Conservation (phyloP, 768 basidiomycete species). For the Cystofilobasidium ferigula region DNA sequence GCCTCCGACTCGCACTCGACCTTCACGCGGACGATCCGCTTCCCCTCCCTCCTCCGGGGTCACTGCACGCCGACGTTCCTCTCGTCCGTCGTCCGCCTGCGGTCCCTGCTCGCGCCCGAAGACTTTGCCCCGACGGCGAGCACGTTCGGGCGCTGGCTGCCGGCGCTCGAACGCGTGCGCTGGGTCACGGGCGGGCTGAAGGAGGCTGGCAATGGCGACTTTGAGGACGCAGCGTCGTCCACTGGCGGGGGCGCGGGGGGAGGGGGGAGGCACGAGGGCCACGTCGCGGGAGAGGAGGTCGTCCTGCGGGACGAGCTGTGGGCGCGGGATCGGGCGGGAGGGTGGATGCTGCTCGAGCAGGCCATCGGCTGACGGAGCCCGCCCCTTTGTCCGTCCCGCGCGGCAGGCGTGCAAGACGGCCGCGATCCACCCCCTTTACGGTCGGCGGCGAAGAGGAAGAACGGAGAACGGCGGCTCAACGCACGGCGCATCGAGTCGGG, state of each 20-base stretch:
- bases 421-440: no score
- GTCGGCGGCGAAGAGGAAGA: no score
- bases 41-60: neutral
- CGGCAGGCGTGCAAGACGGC: no score
- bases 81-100: neutral
- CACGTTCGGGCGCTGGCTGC: neutral
- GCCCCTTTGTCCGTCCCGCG: no score
- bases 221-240: no score
- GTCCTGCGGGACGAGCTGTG: conserved; percentile 1
- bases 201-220: neutral
- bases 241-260: neutral
- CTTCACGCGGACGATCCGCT: conserved; percentile 3
- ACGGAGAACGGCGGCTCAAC: no score
- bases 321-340: neutral
- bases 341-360: neutral
- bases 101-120: neutral
- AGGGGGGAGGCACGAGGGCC: neutral
- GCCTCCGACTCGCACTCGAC: conserved; percentile 5
- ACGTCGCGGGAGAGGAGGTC: neutral
- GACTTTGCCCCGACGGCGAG: neutral
- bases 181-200: neutral
- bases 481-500: no score
- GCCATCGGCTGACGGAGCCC: no score
- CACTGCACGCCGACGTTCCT: conserved; percentile 4
- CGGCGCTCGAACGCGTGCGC: neutral